These are phyloP conservation scores for Aspergillus sp. DNA, from an alignment of 2,329 filamentous ascomycete species.

Conservation along the genomic window DNA sequence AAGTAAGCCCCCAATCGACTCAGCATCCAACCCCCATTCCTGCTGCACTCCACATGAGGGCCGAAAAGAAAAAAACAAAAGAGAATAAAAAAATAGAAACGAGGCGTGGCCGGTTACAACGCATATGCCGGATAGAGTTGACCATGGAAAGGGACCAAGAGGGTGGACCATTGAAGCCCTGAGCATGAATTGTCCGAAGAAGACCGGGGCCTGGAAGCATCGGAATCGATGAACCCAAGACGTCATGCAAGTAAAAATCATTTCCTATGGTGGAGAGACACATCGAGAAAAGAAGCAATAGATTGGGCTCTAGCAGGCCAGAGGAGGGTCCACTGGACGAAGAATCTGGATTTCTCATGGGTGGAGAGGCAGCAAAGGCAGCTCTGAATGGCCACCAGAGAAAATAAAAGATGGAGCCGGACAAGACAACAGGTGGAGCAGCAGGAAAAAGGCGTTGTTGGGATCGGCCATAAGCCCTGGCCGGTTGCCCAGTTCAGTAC, in stretches of 20 bases:
- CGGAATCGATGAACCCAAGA: slow-evolving; percentile 7
- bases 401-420: too few species aligned
- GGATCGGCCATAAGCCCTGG: too few species aligned
- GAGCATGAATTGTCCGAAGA: slow-evolving; percentile 8
- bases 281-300: too few species aligned
- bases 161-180: neutral
- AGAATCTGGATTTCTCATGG: neutral
- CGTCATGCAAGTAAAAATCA: slow-evolving; percentile 13
- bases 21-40: too few species aligned
- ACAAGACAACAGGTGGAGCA: too few species aligned
- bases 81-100: slow-evolving; percentile 13
- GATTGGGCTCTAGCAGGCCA: neutral
- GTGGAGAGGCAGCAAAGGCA: neutral
- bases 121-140: slow-evolving; percentile 4
- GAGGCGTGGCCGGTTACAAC: slow-evolving; percentile 8
- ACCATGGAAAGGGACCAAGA: slow-evolving; percentile 8
- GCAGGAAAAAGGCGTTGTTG: too few species aligned
- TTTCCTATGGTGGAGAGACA: slow-evolving; percentile 8
- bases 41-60: slow-evolving; percentile 3
- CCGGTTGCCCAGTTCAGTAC: too few species aligned
- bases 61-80: neutral
- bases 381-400: too few species aligned
- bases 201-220: slow-evolving; percentile 9
- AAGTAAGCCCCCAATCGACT: neutral
- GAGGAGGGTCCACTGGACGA: too few species aligned